phyloP scores from a whole-genome alignment of 371 early-diverging fungal species.

The Mucor indicus region DNA sequence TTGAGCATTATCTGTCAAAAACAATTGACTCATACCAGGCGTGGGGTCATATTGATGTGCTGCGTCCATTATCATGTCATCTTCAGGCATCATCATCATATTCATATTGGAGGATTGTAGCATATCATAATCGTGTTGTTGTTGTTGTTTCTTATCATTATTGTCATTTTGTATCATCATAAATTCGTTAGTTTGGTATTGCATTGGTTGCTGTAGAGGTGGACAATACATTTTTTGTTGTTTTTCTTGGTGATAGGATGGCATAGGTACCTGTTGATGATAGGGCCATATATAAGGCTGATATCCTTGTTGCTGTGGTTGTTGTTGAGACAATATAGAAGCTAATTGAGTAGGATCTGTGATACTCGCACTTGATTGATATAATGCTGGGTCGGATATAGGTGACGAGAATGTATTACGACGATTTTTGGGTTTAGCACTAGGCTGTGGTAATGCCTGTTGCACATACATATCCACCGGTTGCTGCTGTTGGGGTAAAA shows the following conservation, averaged over 20 bases:
- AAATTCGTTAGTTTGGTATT: neutral
- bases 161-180: no score
- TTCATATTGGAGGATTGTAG: no score
- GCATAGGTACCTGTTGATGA: neutral
- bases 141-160: neutral
- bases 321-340: conserved; percentile 1
- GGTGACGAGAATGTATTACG: conserved; percentile 7
- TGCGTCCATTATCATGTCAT: neutral
- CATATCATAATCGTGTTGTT: no score
- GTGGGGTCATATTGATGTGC: conserved; percentile 14
- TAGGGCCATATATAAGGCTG: neutral
- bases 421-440: neutral
- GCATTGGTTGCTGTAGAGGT: neutral
- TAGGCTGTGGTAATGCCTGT: no score
- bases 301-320: neutral
- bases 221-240: neutral
- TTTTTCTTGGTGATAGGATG: neutral
- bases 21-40: conserved; percentile 22
- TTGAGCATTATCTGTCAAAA: conserved; percentile 13
- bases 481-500: conserved; percentile 8
- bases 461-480: neutral
- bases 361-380: conserved; percentile 9
- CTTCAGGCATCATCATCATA: neutral
- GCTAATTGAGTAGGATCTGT: conserved; percentile 6
- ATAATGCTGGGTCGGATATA: conserved; percentile 1